These are phyloP conservation scores for Microdochium paspali DNA, from an alignment of 2,329 filamentous ascomycete genomes.

Conservation along the genomic window DNA sequence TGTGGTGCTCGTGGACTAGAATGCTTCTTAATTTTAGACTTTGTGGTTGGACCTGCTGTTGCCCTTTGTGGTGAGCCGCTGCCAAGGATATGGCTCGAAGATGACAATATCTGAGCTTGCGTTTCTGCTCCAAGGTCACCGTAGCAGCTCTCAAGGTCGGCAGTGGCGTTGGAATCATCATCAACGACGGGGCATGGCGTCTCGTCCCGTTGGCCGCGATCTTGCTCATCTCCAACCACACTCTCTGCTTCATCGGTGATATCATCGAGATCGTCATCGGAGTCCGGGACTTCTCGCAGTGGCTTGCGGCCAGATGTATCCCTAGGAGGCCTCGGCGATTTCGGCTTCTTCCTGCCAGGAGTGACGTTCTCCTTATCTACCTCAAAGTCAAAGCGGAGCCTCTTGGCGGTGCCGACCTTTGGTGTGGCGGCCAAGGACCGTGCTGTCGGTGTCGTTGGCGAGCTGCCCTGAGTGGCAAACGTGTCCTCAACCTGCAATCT, in stretches of 20 bases:
- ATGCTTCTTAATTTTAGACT: too few relatives aligned
- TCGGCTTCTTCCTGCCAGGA: slow-evolving; percentile 19
- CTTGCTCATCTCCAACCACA: slow-evolving; percentile 1
- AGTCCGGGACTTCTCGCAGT: slow-evolving; percentile 18
- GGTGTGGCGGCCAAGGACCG: slow-evolving; percentile 7
- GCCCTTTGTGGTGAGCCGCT: too few relatives aligned
- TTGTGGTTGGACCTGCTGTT: too few relatives aligned
- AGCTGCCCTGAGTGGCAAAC: slow-evolving; percentile 16
- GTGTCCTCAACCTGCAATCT: slow-evolving; percentile 17
- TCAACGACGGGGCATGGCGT: not conserved
- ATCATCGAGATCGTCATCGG: slow-evolving; percentile 3
- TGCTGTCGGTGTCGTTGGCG: slow-evolving; percentile 11
- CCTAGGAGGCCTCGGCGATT: slow-evolving; percentile 14
- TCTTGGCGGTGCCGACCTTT: slow-evolving; percentile 13
- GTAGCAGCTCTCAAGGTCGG: slow-evolving; percentile 7
- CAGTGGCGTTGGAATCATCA: slow-evolving; percentile 4
- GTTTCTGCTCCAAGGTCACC: slow-evolving; percentile 10
- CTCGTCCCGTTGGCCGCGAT: not conserved
- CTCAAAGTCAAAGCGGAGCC: slow-evolving; percentile 15
- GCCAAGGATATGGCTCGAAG: not conserved
- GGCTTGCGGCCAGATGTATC: slow-evolving; percentile 11
- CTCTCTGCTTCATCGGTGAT: slow-evolving; percentile 7
- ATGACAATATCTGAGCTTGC: slow-evolving; percentile 11
- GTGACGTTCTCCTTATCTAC: slow-evolving; percentile 24
- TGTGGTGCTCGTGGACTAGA: slow-evolving; percentile 1